These are phyloP conservation scores for Wickerhamiella bombiphila DNA, from an alignment of 805 yeast genomes.

Conservation along the genomic window DNA sequence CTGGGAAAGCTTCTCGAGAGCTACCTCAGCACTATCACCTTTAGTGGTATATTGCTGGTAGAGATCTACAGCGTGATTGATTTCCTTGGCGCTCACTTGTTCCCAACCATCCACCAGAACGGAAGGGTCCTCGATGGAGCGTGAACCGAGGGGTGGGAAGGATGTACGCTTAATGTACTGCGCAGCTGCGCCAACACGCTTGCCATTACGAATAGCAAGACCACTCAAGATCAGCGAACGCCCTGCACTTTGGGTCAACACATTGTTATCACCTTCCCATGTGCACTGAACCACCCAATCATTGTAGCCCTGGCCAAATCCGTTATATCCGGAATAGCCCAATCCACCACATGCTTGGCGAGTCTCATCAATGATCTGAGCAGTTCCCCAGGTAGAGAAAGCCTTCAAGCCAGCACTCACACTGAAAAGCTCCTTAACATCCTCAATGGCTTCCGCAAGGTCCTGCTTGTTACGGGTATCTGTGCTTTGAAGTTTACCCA, in stretches of 20 bases:
- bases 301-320: conserved; percentile 72
- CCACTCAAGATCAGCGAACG: conserved; percentile 51
- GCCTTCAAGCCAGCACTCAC: conserved; percentile 82
- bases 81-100: conserved; percentile 23
- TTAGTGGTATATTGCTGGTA: conserved; percentile 16
- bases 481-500: conserved; percentile 30
- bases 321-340: conserved; percentile 87
- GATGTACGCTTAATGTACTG: conserved; percentile 11
- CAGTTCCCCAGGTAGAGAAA: conserved; percentile 74
- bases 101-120: conserved; percentile 26
- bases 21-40: conserved; percentile 21
- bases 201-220: conserved; percentile 28
- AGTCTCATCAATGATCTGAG: conserved; percentile 69
- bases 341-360: conserved; percentile 95
- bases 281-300: conserved; percentile 98
- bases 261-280: conserved; percentile 95
- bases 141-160: conserved; percentile 13
- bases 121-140: conserved; percentile 18
- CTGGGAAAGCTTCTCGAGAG: conserved; percentile 29
- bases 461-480: conserved; percentile 30
- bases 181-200: conserved; percentile 32
- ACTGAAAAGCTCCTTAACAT: conserved; percentile 64
- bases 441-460: conserved; percentile 35
- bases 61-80: conserved; percentile 23
- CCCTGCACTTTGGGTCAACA: conserved; percentile 71